Conservation (phyloP, 306 rosid genomes). For the Benincasa hispida region DNA sequence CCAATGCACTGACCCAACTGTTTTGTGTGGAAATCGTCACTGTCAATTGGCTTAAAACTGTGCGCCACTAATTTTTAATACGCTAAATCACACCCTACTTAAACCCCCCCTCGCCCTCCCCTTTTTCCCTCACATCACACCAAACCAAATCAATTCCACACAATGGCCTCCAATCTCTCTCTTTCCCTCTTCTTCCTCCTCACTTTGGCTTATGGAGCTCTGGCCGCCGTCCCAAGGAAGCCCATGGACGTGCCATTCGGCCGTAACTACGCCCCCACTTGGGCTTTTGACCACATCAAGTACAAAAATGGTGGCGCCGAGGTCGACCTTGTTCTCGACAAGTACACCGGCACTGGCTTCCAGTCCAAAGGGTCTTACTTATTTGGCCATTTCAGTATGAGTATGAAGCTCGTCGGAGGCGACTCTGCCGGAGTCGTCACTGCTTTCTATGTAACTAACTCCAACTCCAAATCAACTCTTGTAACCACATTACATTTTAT, state of each 20-base stretch:
- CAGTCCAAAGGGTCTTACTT: slow-evolving; percentile 78
- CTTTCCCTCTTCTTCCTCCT: slow-evolving; percentile 15
- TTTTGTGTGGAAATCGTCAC: neutral
- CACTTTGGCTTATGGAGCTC: slow-evolving; percentile 13
- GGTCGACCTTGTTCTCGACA: slow-evolving; percentile 60
- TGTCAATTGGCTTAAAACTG: neutral
- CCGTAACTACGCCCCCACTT: slow-evolving; percentile 58
- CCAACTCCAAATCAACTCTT: neutral
- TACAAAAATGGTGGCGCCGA: slow-evolving; percentile 55
- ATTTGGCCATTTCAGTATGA: slow-evolving; percentile 80
- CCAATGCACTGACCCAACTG: neutral
- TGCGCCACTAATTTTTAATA: neutral
- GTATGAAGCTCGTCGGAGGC: slow-evolving; percentile 59
- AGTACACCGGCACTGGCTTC: slow-evolving; percentile 86
- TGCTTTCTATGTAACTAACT: slow-evolving; percentile 55
- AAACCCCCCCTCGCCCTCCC: neutral
- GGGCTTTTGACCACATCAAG: slow-evolving; percentile 86
- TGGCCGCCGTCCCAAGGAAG: slow-evolving; percentile 22
- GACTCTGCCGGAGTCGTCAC: slow-evolving; percentile 92
- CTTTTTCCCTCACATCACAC: neutral
- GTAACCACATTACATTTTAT: neutral
- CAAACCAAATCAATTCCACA: no score
- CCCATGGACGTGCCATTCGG: slow-evolving; percentile 48
- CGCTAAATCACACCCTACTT: neutral
- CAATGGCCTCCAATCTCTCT: neutral